Conservation (phyloP, 164 flowering plant genomes). For the Sextonia rubra region DNA sequence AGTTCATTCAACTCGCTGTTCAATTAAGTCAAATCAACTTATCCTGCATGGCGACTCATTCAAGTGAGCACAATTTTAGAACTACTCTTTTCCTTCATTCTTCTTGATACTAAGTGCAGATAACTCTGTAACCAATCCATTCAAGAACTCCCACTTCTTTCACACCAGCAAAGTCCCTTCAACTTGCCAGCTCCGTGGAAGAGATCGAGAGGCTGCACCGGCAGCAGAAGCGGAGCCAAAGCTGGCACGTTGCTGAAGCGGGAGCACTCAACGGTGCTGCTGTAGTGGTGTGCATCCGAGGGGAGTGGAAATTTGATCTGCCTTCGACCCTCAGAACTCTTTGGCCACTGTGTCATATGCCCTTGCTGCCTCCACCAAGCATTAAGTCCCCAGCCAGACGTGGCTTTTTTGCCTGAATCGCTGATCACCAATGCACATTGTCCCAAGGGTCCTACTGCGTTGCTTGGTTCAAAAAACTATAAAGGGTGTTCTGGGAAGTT, state of each 20-base stretch:
- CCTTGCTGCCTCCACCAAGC: constrained; percentile 65
- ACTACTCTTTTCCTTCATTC: no score
- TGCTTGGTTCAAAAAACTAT: no score
- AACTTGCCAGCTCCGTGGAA: constrained; percentile 14
- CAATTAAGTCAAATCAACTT: no score
- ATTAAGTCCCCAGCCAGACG: constrained; percentile 70
- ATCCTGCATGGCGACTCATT: no score
- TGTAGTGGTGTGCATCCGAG: constrained; percentile 17
- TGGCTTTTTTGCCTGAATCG: constrained; percentile 63
- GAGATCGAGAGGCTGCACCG: constrained; percentile 24
- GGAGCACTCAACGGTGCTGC: constrained; percentile 65
- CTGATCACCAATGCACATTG: constrained; percentile 78
- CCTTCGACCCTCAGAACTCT: constrained; percentile 60
- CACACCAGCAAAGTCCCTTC: constrained; percentile 29
- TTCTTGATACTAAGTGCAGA: not conserved
- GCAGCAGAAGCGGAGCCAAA: constrained; percentile 10
- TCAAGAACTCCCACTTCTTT: constrained; percentile 14
- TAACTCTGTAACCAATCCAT: constrained; percentile 6
- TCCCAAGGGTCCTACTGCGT: constrained; percentile 53
- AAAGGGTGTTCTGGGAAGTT: no score
- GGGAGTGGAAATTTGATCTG: constrained; percentile 57
- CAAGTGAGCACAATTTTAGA: no score
- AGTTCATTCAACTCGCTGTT: no score
- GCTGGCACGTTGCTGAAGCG: constrained; percentile 22
- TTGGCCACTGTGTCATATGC: constrained; percentile 70